These are phyloP conservation scores for Trametes villosa DNA, from an alignment of 768 basidiomycete species.

Conservation along the genomic window DNA sequence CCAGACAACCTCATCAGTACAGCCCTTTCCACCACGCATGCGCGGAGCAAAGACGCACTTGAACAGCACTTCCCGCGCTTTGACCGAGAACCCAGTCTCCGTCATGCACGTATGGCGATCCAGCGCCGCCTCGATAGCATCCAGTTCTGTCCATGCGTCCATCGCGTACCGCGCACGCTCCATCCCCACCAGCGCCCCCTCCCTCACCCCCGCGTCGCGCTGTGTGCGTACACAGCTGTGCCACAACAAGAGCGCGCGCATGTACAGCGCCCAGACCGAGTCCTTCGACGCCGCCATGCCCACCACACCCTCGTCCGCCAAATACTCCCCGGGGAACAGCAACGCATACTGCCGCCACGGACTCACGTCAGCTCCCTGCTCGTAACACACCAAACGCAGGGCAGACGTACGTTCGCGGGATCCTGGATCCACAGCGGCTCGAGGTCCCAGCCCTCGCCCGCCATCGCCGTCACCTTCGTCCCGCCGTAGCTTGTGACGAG, in stretches of 20 bases:
- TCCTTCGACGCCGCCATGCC: constrained; percentile 59
- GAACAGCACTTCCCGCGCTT: constrained; percentile 74
- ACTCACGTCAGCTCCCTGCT: neutral
- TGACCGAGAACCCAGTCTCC: constrained; percentile 67
- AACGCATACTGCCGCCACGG: constrained; percentile 35
- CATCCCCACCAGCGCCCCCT: constrained; percentile 27
- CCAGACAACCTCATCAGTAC: neutral
- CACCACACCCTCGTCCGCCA: constrained; percentile 28
- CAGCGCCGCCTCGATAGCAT: constrained; percentile 62
- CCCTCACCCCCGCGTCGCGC: constrained; percentile 41
- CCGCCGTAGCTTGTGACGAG: constrained; percentile 64
- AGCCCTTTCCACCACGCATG: neutral
- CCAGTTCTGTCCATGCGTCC: constrained; percentile 71
- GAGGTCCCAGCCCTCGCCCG: constrained; percentile 33
- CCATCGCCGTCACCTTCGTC: constrained; percentile 46
- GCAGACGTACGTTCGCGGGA: constrained; percentile 59
- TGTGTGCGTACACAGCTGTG: constrained; percentile 69
- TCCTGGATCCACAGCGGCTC: constrained; percentile 58
- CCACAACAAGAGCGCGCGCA: constrained; percentile 72
- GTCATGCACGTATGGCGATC: constrained; percentile 66
- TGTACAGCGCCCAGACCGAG: constrained; percentile 73
- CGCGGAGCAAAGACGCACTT: constrained; percentile 52
- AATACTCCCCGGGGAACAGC: constrained; percentile 71
- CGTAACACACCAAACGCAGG: neutral
- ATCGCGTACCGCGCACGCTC: constrained; percentile 65